Conservation (phyloP, 129 eudicot genomes). For the Cynara cardunculus region DNA sequence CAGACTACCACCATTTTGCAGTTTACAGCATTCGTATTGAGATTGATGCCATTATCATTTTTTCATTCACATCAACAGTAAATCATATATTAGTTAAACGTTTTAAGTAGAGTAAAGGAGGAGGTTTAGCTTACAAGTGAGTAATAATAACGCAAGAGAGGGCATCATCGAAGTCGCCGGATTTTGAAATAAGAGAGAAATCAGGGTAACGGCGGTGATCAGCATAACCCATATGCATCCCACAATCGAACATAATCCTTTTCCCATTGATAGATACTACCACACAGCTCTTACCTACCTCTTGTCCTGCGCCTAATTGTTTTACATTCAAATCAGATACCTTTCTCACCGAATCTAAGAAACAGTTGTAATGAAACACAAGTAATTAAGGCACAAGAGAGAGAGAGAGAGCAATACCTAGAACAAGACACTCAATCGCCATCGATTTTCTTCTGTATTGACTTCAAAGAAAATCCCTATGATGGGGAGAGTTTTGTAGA, state of each 20-base stretch:
- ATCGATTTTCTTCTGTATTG: conserved; percentile 22
- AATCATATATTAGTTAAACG: background rate
- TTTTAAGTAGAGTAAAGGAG: background rate
- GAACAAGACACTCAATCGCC: conserved; percentile 79
- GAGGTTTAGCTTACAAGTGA: conserved; percentile 58
- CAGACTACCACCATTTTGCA: background rate
- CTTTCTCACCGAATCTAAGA: background rate
- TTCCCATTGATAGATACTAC: conserved; percentile 79
- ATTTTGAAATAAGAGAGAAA: conserved; percentile 67
- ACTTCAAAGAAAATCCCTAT: background rate
- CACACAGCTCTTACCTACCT: conserved; percentile 95
- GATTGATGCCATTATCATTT: background rate
- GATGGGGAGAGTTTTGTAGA: background rate
- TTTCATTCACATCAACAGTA: background rate
- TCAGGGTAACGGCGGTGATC: conserved; percentile 88
- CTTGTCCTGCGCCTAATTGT: conserved; percentile 90
- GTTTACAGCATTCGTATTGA: background rate
- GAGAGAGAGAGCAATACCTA: conserved; percentile 37
- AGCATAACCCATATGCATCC: conserved; percentile 85
- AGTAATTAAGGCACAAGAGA: background rate
- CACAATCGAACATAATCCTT: conserved; percentile 89
- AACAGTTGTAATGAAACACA: background rate
- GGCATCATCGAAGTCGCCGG: conserved; percentile 49
- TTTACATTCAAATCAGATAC: background rate
- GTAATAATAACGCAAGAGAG: conserved; percentile 81